These are phyloP conservation scores for Acanthamoeba lenticulata DNA, from an alignment of 208 protist genomes.

Conservation along the genomic window DNA sequence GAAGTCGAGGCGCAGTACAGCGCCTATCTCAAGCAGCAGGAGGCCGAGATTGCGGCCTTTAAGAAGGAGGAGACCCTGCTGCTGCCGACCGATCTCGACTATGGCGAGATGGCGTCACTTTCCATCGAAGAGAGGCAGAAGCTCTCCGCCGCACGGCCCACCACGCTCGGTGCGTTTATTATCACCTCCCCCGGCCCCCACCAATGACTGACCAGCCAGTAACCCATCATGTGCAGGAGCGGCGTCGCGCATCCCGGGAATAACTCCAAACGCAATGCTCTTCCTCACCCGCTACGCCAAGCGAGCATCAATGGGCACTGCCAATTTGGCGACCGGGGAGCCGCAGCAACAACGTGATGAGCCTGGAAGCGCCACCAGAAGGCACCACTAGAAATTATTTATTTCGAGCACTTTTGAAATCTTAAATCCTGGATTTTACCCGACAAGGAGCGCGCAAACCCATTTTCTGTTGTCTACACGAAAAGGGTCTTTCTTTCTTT, in stretches of 20 bases:
- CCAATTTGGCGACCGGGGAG: too few relatives aligned
- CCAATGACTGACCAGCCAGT: too few relatives aligned
- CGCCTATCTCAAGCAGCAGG: constrained; percentile 62
- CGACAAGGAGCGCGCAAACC: too few relatives aligned
- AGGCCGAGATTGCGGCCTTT: constrained; percentile 75
- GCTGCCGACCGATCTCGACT: constrained; percentile 75
- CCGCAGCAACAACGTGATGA: too few relatives aligned
- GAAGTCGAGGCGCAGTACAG: constrained; percentile 21
- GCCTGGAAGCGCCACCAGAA: too few relatives aligned
- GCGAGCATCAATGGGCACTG: too few relatives aligned
- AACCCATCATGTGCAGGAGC: too few relatives aligned
- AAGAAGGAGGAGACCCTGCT: constrained; percentile 50
- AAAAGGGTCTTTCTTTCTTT: constrained; percentile 70
- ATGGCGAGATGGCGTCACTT: constrained; percentile 64
- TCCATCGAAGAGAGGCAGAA: constrained; percentile 80
- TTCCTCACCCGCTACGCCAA: constrained; percentile 1
- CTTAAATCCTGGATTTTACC: too few relatives aligned
- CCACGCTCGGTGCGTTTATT: constrained; percentile 71
- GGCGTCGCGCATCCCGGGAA: background rate
- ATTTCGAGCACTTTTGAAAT: too few relatives aligned
- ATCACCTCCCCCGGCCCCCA: too few relatives aligned
- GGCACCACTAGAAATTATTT: too few relatives aligned
- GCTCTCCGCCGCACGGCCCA: constrained; percentile 66
- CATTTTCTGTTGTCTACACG: too few relatives aligned
- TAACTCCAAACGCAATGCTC: background rate